Evolutionary conservation across 495 filamentous ascomycete genomes (phyloP).

Genomic region (Neurospora sp.): DNA sequence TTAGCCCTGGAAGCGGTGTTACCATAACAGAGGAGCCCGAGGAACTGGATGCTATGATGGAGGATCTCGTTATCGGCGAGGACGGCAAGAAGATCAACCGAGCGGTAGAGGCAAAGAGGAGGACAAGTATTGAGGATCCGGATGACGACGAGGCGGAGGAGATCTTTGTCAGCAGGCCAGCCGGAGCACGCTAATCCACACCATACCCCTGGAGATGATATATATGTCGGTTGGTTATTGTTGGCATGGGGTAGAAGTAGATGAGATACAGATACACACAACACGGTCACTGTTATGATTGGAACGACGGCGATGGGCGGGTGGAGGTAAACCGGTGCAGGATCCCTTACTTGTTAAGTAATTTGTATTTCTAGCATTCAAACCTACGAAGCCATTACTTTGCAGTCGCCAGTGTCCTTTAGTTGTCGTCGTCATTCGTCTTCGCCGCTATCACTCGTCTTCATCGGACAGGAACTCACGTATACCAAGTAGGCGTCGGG

Average conservation of each 20-base stretch:
- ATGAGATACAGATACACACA: neutral
- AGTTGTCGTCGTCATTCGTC: neutral
- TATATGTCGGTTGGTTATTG: neutral
- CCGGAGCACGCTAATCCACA: neutral
- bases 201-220: neutral
- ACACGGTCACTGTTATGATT: neutral
- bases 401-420: neutral
- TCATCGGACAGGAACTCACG: constrained; percentile 4
- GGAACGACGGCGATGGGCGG: neutral
- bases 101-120: constrained; percentile 40
- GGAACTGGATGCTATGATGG: constrained; percentile 16
- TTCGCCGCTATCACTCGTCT: neutral
- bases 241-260: neutral
- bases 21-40: constrained; percentile 23
- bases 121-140: constrained; percentile 48
- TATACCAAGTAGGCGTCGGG: constrained; percentile 52
- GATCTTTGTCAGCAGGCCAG: constrained; percentile 7
- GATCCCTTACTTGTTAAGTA: neutral
- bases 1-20: constrained; percentile 14
- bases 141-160: constrained; percentile 38
- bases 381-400: neutral
- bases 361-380: neutral
- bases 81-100: constrained; percentile 35
- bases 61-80: constrained; percentile 22
- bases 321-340: neutral